Evolutionary conservation across 1,284 basidiomycete genomes (phyloP), one percentile per base, ranked within the genome.

Genomic region (Ceratobasidium sp.): DNA sequence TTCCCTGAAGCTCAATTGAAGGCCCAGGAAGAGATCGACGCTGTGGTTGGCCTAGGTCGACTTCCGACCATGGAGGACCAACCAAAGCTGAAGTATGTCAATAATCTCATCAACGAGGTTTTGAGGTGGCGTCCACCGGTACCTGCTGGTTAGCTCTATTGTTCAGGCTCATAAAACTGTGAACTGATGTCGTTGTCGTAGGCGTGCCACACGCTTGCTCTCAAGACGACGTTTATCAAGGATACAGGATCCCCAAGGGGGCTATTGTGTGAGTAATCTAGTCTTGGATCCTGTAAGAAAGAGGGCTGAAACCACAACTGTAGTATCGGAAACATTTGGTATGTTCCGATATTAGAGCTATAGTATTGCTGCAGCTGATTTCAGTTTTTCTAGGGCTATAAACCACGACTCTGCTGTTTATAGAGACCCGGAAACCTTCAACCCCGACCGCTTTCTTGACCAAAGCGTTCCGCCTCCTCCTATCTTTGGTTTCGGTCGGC

Each of bases 201-300:
- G 84, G 82, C 71, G 80, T 85, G 3, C 83, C 84, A 15, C 85
- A 86, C 74, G 80, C 82, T 12, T 81, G 83, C 17, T 83, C 80
- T 15, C 59, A 81, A 46, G 84, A 85, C 79, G 83, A 84, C 78
- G 78, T 83, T 33, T 86, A 84, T 79, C 81, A 82, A 44, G 84
- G 83, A 9, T 85, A 84, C 78, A 81, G 82, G 67, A 83, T 87
- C 28, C 85, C 85, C 3, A 83, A 83, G 40, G 86, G 85, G 2
- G 23, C 70, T 38, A 73, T 64, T 28, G 42, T 70, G 68, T 70
- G 26, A 59, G 68, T 70, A 3, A 12, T 13, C 20, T 50, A 12
- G 13, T 4, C 17, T 17, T 12, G 10, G 7, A 23, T 52, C 20
- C 17, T 50, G 26, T 56, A 33, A 33, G 46, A 9, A 26, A 4